Conservation (phyloP, 805 yeast genomes). For the Hagleromyces aurorensis region DNA sequence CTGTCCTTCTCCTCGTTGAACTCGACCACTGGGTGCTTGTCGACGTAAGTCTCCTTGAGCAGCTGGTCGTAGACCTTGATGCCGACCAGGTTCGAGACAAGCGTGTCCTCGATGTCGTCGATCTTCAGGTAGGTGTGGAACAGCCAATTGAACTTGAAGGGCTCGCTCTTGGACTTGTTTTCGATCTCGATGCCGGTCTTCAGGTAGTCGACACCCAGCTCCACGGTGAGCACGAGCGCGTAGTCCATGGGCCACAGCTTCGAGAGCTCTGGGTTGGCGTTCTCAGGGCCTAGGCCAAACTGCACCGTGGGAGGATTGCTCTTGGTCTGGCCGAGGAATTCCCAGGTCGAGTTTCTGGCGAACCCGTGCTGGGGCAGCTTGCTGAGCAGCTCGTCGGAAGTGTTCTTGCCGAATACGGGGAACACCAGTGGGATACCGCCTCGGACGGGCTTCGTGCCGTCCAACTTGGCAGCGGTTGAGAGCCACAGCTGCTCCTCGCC, state of each 20-base stretch:
- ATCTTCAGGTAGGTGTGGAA: slow-evolving; percentile 85
- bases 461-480: slow-evolving; percentile 68
- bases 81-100: slow-evolving; percentile 73
- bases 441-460: slow-evolving; percentile 89
- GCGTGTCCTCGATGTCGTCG: slow-evolving; percentile 67
- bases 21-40: slow-evolving; percentile 65
- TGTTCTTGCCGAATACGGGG: slow-evolving; percentile 81
- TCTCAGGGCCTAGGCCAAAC: slow-evolving; percentile 85
- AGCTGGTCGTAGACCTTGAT: slow-evolving; percentile 71
- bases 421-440: slow-evolving; percentile 97
- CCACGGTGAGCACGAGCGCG: slow-evolving; percentile 63
- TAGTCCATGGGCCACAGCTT: slow-evolving; percentile 54
- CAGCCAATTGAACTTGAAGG: slow-evolving; percentile 84
- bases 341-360: slow-evolving; percentile 89
- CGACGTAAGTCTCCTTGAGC: slow-evolving; percentile 50
- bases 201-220: slow-evolving; percentile 49
- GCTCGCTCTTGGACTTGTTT: slow-evolving; percentile 47
- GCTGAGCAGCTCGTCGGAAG: slow-evolving; percentile 48
- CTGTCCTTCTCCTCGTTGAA: slow-evolving; percentile 79
- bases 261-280: slow-evolving; percentile 65
- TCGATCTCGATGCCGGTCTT: slow-evolving; percentile 67
- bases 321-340: slow-evolving; percentile 78
- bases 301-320: slow-evolving; percentile 72
- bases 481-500: slow-evolving; percentile 82
- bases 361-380: slow-evolving; percentile 93